Percentiles rank a stretch among this genome's conserved stretches.
These are phyloP conservation scores for Anethum foeniculum DNA, from an alignment of 140 eudicot species.

Conservation along the genomic window DNA sequence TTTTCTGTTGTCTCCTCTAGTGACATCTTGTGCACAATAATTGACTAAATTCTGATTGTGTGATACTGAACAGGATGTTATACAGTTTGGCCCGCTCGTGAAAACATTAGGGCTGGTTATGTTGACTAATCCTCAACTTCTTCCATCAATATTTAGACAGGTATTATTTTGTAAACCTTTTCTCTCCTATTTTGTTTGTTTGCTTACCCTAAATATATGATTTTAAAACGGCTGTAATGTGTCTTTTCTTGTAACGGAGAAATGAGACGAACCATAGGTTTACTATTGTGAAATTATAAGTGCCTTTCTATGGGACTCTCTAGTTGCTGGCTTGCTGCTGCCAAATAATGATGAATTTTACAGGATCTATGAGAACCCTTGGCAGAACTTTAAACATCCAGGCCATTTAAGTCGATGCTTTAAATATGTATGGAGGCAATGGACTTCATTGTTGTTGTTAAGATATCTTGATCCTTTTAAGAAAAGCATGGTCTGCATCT, in stretches of 20 bases:
- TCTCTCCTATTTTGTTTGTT: background rate
- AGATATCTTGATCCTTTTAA: background rate
- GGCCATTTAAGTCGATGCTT: background rate
- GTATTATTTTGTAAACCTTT: slow-evolving; percentile 21
- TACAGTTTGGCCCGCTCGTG: slow-evolving; percentile 95
- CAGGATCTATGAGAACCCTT: background rate
- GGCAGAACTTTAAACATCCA: background rate
- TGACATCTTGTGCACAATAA: background rate
- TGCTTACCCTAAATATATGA: background rate
- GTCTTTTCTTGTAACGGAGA: background rate
- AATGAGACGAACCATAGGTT: background rate
- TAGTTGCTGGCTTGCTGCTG: background rate
- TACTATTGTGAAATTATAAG: background rate
- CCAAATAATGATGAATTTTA: background rate
- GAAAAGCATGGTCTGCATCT: background rate
- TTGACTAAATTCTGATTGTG: background rate
- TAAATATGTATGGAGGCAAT: background rate
- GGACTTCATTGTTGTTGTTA: background rate
- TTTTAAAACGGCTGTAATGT: background rate
- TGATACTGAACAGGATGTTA: slow-evolving; percentile 60
- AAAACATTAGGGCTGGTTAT: slow-evolving; percentile 86
- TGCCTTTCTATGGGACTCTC: background rate
- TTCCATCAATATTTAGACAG: slow-evolving; percentile 92
- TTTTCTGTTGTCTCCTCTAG: background rate
- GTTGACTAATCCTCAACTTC: slow-evolving; percentile 72